phyloP scores from a whole-genome alignment of 2,329 filamentous ascomycete genomes.

The Arachnomyces sp. region DNA sequence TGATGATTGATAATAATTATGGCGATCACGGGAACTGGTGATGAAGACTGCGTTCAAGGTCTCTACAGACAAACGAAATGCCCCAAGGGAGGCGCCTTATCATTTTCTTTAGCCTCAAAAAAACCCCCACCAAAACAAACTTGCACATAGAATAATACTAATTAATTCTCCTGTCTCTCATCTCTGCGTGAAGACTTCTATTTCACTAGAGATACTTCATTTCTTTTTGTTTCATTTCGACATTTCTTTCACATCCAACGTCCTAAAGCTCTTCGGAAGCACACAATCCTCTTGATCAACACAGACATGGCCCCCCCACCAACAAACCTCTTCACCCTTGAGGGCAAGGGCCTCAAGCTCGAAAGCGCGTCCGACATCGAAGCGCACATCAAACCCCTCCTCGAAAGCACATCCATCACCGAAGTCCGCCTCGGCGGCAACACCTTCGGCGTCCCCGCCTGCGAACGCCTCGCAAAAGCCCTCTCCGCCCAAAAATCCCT shows the following conservation, averaged over 20 bases:
- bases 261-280: too few species aligned
- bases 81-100: too few species aligned
- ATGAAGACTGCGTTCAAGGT: constrained; percentile 15
- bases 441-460: constrained; percentile 83
- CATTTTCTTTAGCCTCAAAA: background rate
- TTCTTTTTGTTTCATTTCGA: background rate
- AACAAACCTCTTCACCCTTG: constrained; percentile 67
- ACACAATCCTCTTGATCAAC: constrained; percentile 19
- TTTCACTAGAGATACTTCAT: background rate
- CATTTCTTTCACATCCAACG: too few species aligned
- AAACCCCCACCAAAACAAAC: constrained; percentile 11
- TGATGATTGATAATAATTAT: constrained; percentile 8
- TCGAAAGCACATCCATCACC: constrained; percentile 64
- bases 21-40: background rate
- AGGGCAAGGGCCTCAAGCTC: constrained; percentile 87
- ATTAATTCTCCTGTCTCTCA: background rate
- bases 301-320: constrained; percentile 43
- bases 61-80: constrained; percentile 13
- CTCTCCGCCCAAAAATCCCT: constrained; percentile 77
- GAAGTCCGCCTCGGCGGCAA: constrained; percentile 85
- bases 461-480: constrained; percentile 73
- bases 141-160: background rate
- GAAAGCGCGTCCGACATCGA: constrained; percentile 81
- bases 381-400: constrained; percentile 68
- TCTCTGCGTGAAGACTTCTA: background rate